phyloP scores from a whole-genome alignment of 768 basidiomycete species.

The Jaapia argillacea region DNA sequence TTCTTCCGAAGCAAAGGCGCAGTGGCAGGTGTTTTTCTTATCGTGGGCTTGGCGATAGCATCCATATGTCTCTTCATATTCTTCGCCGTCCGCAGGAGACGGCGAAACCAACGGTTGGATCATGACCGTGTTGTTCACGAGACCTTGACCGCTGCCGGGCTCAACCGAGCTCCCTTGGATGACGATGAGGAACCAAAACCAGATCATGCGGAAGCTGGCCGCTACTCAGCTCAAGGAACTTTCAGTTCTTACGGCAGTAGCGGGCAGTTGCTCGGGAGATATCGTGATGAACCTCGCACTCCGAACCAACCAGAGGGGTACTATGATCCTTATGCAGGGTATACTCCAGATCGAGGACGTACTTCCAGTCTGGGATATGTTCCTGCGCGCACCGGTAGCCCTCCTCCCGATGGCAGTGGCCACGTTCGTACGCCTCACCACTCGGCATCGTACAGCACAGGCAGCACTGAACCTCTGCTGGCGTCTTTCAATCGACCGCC shows the following conservation, averaged over 20 bases:
- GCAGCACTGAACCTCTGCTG: constrained; percentile 53
- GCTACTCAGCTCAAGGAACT: constrained; percentile 13
- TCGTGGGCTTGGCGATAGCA: constrained; percentile 74
- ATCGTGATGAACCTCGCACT: constrained; percentile 24
- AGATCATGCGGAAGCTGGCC: constrained; percentile 9
- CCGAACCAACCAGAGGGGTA: constrained; percentile 14
- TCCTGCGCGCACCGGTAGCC: constrained; percentile 36
- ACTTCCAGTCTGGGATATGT: constrained; percentile 28
- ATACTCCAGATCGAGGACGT: constrained; percentile 17
- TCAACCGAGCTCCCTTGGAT: constrained; percentile 55
- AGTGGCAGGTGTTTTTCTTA: constrained; percentile 84
- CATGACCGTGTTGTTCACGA: constrained; percentile 67
- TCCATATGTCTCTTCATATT: constrained; percentile 60
- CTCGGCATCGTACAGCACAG: constrained; percentile 38
- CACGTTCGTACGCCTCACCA: constrained; percentile 17
- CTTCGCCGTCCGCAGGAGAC: constrained; percentile 60
- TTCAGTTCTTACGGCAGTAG: constrained; percentile 9
- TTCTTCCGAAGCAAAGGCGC: constrained; percentile 89
- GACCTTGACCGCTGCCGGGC: constrained; percentile 60
- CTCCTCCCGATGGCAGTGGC: constrained; percentile 24
- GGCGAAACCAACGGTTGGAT: constrained; percentile 49
- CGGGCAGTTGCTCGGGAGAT: constrained; percentile 7
- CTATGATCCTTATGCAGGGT: constrained; percentile 49
- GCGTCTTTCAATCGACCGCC: constrained; percentile 16
- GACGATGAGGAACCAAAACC: constrained; percentile 44